A percentile compares a stretch with the other conserved stretches of the same genome.
Evolutionary conservation across 129 eudicot genomes (phyloP).

Genomic region (Sambucus nigra): DNA sequence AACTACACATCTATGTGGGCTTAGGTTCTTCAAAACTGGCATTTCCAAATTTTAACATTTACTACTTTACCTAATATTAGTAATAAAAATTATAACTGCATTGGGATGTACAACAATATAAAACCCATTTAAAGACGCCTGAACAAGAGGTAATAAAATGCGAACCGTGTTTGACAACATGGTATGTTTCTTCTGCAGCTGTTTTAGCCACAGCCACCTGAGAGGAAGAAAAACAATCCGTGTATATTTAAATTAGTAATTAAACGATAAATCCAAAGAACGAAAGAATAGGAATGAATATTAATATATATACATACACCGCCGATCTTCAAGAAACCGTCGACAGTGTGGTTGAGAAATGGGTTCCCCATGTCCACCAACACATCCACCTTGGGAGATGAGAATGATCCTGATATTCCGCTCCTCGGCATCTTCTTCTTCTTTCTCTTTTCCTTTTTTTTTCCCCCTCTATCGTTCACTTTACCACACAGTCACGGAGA

Average conservation of each 20-base stretch:
- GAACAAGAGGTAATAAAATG: background rate
- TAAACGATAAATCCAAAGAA: background rate
- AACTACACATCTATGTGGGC: too few species aligned
- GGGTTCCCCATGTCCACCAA: conserved; percentile 58
- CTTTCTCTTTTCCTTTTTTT: background rate
- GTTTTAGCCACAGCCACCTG: conserved; percentile 71
- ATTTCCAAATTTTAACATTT: too few species aligned
- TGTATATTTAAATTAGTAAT: background rate
- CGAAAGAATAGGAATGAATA: background rate
- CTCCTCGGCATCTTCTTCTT: conserved; percentile 38
- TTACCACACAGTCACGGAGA: background rate
- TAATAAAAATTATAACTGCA: too few species aligned
- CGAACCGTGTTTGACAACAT: conserved; percentile 45
- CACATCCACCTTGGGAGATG: conserved; percentile 60
- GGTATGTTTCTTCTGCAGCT: conserved; percentile 60
- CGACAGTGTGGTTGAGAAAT: conserved; percentile 61
- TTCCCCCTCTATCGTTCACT: background rate
- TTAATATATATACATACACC: conserved; percentile 26
- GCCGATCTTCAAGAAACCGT: conserved; percentile 89
- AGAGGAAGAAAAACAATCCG: conserved; percentile 11
- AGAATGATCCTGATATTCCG: conserved; percentile 30
- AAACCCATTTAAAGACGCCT: too few species aligned
- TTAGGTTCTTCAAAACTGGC: too few species aligned
- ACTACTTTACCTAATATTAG: too few species aligned
- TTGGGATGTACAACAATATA: too few species aligned